Evolutionary conservation across 169 alveolate species (phyloP).

Genomic region (Plasmodium gaboni): DNA sequence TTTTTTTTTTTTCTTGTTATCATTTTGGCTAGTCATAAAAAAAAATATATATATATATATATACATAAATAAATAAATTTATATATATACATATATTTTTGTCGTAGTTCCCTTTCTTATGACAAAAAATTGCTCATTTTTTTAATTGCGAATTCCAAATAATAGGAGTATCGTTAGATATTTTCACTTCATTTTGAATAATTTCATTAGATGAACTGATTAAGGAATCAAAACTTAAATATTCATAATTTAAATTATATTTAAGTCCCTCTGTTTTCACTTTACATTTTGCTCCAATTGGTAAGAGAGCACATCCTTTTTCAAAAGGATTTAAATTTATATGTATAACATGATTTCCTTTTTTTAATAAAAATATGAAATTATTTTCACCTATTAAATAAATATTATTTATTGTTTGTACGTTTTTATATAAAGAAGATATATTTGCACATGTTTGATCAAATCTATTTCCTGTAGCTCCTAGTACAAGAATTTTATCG

Average conservation of each 20-base stretch:
- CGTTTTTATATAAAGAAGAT: constrained; percentile 34
- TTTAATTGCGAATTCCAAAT: constrained; percentile 35
- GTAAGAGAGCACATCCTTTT: constrained; percentile 64
- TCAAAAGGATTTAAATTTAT: constrained; percentile 16
- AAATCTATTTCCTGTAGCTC: constrained; percentile 77
- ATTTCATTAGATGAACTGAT: constrained; percentile 73
- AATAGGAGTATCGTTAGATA: constrained; percentile 37
- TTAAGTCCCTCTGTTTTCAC: constrained; percentile 70
- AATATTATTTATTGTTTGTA: constrained; percentile 16
- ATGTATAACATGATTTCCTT: constrained; percentile 55
- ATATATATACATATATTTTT: background rate
- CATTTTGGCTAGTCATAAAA: background rate
- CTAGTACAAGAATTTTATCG: constrained; percentile 59
- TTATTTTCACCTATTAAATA: constrained; percentile 75
- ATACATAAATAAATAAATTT: too few species aligned
- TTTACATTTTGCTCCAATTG: constrained; percentile 59
- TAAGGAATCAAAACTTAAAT: constrained; percentile 58
- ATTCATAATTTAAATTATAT: constrained; percentile 62
- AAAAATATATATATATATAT: background rate
- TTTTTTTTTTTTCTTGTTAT: constrained; percentile 1
- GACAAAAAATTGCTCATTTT: background rate
- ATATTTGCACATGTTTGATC: constrained; percentile 78
- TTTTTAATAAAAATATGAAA: constrained; percentile 57
- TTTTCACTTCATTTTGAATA: constrained; percentile 8
- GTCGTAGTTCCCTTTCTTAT: background rate